Conservation (phyloP, 148 eudicot species). For the Pharnaceum exiguum region DNA sequence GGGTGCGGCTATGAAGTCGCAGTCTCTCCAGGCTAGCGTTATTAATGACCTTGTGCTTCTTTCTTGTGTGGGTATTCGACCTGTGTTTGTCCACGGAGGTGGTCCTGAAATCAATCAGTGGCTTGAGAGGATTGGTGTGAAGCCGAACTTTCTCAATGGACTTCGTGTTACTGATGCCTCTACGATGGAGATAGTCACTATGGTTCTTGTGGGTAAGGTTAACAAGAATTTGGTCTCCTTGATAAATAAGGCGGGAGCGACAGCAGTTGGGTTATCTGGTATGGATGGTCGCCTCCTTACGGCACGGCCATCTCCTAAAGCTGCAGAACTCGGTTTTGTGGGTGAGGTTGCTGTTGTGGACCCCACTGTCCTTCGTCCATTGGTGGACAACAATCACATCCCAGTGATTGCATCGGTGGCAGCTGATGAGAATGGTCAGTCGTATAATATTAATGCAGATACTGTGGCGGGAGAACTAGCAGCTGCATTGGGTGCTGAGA, state of each 20-base stretch:
- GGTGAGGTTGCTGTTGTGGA: constrained; percentile 72
- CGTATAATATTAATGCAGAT: constrained; percentile 76
- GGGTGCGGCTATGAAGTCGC: constrained; percentile 74
- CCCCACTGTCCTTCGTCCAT: constrained; percentile 47
- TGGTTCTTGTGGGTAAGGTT: constrained; percentile 80
- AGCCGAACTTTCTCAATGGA: constrained; percentile 65
- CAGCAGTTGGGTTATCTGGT: constrained; percentile 69
- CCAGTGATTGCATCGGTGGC: constrained; percentile 85
- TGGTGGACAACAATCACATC: constrained; percentile 47
- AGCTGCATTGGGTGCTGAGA: constrained; percentile 77
- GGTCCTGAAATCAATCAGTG: constrained; percentile 76
- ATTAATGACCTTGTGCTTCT: constrained; percentile 59
- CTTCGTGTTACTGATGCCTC: constrained; percentile 67
- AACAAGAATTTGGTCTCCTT: constrained; percentile 65
- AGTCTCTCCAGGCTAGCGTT: constrained; percentile 52
- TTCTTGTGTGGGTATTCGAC: constrained; percentile 64
- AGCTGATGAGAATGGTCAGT: constrained; percentile 55
- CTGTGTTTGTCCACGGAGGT: constrained; percentile 74
- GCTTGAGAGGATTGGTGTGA: constrained; percentile 48
- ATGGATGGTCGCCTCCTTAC: constrained; percentile 67
- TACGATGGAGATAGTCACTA: constrained; percentile 81
- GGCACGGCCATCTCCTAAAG: constrained; percentile 54
- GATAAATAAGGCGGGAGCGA: constrained; percentile 74
- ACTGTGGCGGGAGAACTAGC: constrained; percentile 82
- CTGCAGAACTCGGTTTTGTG: constrained; percentile 64